Percentiles rank a stretch among this genome's conserved stretches.
These are phyloP conservation scores for Candida labiduridarum DNA, from an alignment of 1,139 yeast species.

Conservation along the genomic window DNA sequence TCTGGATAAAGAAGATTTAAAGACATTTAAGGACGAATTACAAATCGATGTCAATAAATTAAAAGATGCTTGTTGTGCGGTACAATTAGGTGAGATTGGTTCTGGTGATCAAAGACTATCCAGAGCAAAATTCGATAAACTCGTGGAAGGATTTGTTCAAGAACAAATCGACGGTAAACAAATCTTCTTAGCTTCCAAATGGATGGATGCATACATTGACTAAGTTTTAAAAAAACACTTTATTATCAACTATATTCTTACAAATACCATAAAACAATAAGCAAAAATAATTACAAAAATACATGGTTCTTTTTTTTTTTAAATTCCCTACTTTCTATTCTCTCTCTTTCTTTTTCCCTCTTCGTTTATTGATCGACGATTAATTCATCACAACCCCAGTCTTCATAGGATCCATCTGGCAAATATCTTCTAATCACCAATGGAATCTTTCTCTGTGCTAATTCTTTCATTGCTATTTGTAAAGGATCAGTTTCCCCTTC, in stretches of 20 bases:
- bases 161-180: conserved; percentile 60
- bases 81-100: conserved; percentile 45
- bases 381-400: conserved; percentile 98
- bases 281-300: neutral
- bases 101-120: conserved; percentile 55
- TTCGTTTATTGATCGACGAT: conserved; percentile 71
- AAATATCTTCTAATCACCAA: conserved; percentile 92
- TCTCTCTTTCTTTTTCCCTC: neutral
- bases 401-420: conserved; percentile 97
- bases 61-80: conserved; percentile 50
- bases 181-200: conserved; percentile 57
- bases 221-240: conserved; percentile 16
- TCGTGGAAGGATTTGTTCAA: conserved; percentile 58
- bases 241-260: conserved; percentile 2
- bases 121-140: conserved; percentile 51
- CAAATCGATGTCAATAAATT: conserved; percentile 54
- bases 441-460: conserved; percentile 93
- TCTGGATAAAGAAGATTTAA: conserved; percentile 10
- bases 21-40: conserved; percentile 50
- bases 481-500: conserved; percentile 99
- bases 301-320: no score
- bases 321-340: no score
- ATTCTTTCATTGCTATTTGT: conserved; percentile 96
- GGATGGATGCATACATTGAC: conserved; percentile 59
- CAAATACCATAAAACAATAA: neutral